Evolutionary conservation across 2,329 filamentous ascomycete genomes (phyloP).

Genomic region (Tolypocladium amazonense): DNA sequence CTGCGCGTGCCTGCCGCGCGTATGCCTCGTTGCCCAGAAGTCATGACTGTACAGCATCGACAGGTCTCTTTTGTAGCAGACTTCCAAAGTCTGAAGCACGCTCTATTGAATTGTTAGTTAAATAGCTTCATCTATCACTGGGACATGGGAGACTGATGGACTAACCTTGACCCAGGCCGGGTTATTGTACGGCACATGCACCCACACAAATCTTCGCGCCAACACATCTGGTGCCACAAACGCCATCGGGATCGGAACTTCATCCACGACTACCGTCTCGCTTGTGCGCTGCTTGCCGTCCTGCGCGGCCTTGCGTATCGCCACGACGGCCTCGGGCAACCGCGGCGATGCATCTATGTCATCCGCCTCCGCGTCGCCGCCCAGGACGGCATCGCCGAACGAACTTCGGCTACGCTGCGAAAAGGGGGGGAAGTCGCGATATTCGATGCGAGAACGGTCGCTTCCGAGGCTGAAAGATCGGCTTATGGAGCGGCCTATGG

Average conservation of each 20-base stretch:
- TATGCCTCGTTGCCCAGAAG: constrained; percentile 37
- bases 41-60: constrained; percentile 32
- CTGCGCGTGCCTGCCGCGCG: constrained; percentile 36
- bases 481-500: constrained; percentile 19
- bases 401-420: constrained; percentile 23
- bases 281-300: constrained; percentile 8
- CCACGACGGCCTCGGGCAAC: constrained; percentile 22
- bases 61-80: constrained; percentile 24
- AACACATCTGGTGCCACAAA: constrained; percentile 22
- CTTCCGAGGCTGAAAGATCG: constrained; percentile 24
- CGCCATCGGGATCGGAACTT: constrained; percentile 14
- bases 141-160: background rate
- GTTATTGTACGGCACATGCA: constrained; percentile 47
- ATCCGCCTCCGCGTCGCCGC: constrained; percentile 13
- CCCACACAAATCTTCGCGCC: constrained; percentile 43
- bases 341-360: constrained; percentile 17
- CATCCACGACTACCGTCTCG: constrained; percentile 19
- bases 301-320: constrained; percentile 15
- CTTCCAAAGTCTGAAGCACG: constrained; percentile 32
- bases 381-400: constrained; percentile 5
- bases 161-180: constrained; percentile 46
- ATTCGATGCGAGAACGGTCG: constrained; percentile 18
- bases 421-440: constrained; percentile 24
- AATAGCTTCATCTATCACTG: too few relatives aligned
- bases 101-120: constrained; percentile 16